Percentiles rank a stretch among this genome's conserved stretches.
These are phyloP conservation scores for Cucurbita moschata DNA, from an alignment of 306 rosid species.

Conservation along the genomic window DNA sequence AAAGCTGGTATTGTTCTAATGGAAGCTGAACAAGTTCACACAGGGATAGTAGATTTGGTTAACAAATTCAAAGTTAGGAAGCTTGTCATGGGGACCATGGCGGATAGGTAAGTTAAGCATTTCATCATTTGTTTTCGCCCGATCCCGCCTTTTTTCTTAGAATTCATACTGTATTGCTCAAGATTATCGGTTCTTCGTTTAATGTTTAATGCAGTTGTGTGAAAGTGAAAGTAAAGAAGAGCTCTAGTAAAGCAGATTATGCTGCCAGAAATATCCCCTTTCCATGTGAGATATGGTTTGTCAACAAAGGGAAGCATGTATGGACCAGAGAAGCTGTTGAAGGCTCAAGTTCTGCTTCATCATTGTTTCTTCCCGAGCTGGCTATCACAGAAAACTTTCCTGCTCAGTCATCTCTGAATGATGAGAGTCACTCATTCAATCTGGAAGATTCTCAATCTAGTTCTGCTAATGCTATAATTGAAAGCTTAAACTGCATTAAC, in stretches of 20 bases:
- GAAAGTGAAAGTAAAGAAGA: constrained; percentile 67
- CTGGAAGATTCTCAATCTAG: constrained; percentile 10
- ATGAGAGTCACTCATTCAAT: constrained; percentile 14
- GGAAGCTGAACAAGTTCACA: constrained; percentile 55
- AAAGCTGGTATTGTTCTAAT: constrained; percentile 31
- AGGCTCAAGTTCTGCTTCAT: constrained; percentile 27
- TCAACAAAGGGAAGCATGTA: constrained; percentile 57
- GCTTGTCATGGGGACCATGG: constrained; percentile 66
- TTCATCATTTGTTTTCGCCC: neutral
- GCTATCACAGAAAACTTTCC: constrained; percentile 18
- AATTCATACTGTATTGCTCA: neutral
- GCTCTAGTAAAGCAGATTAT: constrained; percentile 53
- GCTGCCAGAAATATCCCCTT: constrained; percentile 56
- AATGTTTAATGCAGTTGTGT: constrained; percentile 36
- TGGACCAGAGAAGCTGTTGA: constrained; percentile 78
- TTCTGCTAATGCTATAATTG: constrained; percentile 16
- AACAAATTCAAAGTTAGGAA: constrained; percentile 37
- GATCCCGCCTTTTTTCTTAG: neutral
- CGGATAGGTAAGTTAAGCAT: constrained; percentile 54
- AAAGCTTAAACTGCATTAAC: constrained; percentile 17
- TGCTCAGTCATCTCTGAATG: constrained; percentile 27
- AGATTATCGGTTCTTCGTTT: neutral
- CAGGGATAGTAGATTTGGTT: constrained; percentile 63
- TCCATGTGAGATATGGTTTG: constrained; percentile 76
- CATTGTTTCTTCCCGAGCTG: constrained; percentile 25